Evolutionary conservation across 2,329 filamentous ascomycete species (phyloP).

Genomic region (Neurospora sp.): DNA sequence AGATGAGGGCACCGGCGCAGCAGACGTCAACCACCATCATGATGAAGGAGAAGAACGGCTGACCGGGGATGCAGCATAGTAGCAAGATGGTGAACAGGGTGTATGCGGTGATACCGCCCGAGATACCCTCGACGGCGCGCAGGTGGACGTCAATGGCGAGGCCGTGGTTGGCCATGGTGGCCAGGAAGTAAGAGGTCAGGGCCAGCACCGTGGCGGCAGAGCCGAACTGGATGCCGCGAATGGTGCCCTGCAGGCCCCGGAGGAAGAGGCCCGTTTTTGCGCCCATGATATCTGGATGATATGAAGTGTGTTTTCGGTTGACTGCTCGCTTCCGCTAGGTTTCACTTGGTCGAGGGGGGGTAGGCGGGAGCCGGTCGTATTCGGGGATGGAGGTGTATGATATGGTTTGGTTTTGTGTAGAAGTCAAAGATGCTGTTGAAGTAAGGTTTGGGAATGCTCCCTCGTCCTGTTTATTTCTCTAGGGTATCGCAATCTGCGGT

Average conservation of each 20-base stretch:
- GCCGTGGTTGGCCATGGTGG: constrained; percentile 56
- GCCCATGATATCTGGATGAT: constrained; percentile 38
- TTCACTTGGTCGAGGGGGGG: not conserved
- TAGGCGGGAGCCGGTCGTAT: not conserved
- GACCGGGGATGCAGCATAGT: constrained; percentile 70
- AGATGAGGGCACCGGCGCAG: constrained; percentile 71
- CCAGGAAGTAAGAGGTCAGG: constrained; percentile 78
- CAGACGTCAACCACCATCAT: constrained; percentile 66
- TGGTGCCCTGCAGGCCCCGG: constrained; percentile 57
- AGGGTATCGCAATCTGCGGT: not conserved
- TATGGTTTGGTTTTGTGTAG: not conserved
- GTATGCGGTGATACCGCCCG: constrained; percentile 67
- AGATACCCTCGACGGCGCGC: constrained; percentile 68
- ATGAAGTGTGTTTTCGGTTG: not conserved
- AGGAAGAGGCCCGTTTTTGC: constrained; percentile 49
- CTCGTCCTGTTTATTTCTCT: not conserved
- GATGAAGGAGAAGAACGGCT: constrained; percentile 60
- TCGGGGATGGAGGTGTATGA: not conserved
- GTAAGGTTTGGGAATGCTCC: not conserved
- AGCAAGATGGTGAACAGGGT: constrained; percentile 60
- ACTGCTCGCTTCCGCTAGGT: not conserved
- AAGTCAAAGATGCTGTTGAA: not conserved
- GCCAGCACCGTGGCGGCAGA: constrained; percentile 65
- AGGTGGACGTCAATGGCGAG: constrained; percentile 53
- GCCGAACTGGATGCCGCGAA: constrained; percentile 65